Evolutionary conservation across 139 green algal species (phyloP), one percentile per base, ranked within the genome.

Genomic region (Chlamydomonas eustigma): DNA sequence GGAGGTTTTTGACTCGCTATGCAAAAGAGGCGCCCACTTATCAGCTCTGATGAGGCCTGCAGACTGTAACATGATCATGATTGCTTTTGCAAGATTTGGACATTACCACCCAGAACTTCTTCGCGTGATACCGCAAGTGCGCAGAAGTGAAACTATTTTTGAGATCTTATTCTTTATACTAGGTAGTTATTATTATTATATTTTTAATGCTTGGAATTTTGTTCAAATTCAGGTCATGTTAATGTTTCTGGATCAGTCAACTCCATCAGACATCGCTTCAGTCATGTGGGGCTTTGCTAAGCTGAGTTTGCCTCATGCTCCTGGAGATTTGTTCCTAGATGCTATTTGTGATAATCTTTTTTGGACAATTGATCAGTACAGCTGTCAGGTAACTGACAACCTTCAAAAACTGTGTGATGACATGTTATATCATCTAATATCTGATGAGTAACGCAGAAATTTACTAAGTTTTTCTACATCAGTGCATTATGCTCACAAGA

Each of bases 31-130:
- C 24, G 28, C 32, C 3, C 3, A 5, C 8, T 12, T 44, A 34
- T 8, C 65, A 34, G 65, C 18, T 34, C 22, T 28, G 33, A 72
- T 85, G 36, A 82, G 75, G 36, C 76, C 80, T 0, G 76, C 36
- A 1, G 76, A 85, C 67, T 85, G 80, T 58, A 72, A 72, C 28
- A 78, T 80, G 39, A 58, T 76, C 0, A 69, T 82, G 38, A n/a
- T 78, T 0, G 76, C 80, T 1, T 85, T 85, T 63, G 76, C 65
- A 1, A 52, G 73, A 0, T 68, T 81, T 0, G 73, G 71, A 12
- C 79, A 76, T 58, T 65, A 76, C n/a, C 76, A 82, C 51, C 74
- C 51, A 5, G 76, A 80, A 52, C 71, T 85, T 18, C 76, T 85
- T 4, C 37, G 51, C 1, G 51, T 36, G 6, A 64, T 85, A 6